phyloP scores from a whole-genome alignment of 225 moss, liverwort and hornwort genomes.

The Climacium dendroides region DNA sequence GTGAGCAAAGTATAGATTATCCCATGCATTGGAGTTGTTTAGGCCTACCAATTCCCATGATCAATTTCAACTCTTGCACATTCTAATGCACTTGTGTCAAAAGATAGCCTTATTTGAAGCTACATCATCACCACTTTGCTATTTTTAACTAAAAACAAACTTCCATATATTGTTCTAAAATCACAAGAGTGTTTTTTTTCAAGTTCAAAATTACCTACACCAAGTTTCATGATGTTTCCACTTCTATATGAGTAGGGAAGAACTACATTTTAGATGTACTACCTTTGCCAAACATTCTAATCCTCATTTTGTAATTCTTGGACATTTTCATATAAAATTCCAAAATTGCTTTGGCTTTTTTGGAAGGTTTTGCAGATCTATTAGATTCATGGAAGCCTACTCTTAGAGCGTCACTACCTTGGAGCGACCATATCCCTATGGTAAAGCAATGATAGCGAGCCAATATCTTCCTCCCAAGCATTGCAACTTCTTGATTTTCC shows the following conservation, averaged over 20 bases:
- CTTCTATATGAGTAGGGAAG: fast-evolving
- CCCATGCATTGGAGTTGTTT: background rate
- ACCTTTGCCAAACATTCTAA: background rate
- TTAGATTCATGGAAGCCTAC: fast-evolving
- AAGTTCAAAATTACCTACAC: background rate
- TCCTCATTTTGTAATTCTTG: background rate
- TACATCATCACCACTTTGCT: background rate
- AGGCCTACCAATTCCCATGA: background rate
- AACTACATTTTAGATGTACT: background rate
- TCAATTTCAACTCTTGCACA: background rate
- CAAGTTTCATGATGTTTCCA: background rate
- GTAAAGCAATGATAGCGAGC: fast-evolving
- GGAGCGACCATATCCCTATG: fast-evolving
- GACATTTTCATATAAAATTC: background rate
- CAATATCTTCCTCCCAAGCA: fast-evolving
- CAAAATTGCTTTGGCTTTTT: fast-evolving
- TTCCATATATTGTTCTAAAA: background rate
- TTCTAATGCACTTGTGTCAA: fast-evolving
- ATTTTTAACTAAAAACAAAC: background rate
- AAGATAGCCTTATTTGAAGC: background rate
- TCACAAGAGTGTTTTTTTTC: too few relatives aligned
- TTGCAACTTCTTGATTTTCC: fast-evolving
- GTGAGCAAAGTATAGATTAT: background rate
- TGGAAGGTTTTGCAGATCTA: fast-evolving
- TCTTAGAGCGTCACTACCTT: fast-evolving